These are phyloP conservation scores for Astrothelium subdiscretum DNA, from an alignment of 495 filamentous ascomycete species.

Conservation along the genomic window DNA sequence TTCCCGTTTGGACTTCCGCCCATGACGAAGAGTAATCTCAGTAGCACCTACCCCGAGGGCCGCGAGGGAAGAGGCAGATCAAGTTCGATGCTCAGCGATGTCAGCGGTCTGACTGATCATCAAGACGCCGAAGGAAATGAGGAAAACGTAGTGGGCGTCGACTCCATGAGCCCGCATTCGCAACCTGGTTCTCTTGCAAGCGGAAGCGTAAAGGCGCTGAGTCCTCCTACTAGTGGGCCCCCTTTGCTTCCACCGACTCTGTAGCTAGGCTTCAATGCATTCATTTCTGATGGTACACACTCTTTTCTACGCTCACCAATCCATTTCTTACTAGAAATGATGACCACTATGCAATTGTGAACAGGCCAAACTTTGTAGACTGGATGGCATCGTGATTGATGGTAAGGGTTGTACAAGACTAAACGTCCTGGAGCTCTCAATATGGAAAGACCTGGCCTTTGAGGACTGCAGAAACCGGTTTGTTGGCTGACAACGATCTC, in stretches of 20 bases:
- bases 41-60: slow-evolving; percentile 8
- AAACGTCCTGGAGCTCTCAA: too few species aligned
- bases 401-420: too few species aligned
- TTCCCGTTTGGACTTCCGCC: slow-evolving; percentile 8
- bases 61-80: slow-evolving; percentile 41
- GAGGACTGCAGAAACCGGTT: too few species aligned
- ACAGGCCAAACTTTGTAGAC: too few species aligned
- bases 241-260: background rate
- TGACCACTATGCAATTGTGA: too few species aligned
- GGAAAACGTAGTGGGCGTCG: background rate
- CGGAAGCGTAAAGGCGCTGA: background rate
- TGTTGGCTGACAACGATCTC: too few species aligned
- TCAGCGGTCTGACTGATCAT: slow-evolving; percentile 52
- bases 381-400: too few species aligned
- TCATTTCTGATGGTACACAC: background rate
- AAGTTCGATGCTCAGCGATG: slow-evolving; percentile 55
- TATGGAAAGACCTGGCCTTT: too few species aligned
- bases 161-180: background rate
- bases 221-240: background rate
- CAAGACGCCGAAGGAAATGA: slow-evolving; percentile 17
- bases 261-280: background rate
- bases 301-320: too few species aligned
- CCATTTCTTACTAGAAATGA: too few species aligned
- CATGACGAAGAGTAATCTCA: slow-evolving; percentile 8
- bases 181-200: background rate